These are phyloP conservation scores for Diatrype stigma DNA, from an alignment of 2,329 filamentous ascomycete species.

Conservation along the genomic window DNA sequence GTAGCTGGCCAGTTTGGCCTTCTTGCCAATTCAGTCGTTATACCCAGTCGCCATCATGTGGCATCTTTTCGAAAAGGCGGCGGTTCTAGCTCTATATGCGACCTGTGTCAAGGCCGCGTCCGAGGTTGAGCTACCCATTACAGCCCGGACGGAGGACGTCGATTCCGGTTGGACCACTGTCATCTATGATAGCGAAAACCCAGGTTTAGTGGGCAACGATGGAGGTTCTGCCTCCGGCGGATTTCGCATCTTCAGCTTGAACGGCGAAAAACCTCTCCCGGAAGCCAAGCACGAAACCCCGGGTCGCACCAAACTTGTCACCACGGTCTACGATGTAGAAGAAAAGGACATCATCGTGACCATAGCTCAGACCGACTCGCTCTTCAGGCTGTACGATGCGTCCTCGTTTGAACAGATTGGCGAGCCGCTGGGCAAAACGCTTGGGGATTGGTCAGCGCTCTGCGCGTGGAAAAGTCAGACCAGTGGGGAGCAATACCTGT, in stretches of 20 bases:
- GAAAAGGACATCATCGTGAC: constrained; percentile 35
- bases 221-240: constrained; percentile 39
- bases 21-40: too few species aligned
- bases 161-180: constrained; percentile 39
- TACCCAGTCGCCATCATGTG: neutral
- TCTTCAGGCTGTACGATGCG: constrained; percentile 36
- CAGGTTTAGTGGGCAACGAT: constrained; percentile 43
- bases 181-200: constrained; percentile 31
- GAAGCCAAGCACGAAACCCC: constrained; percentile 30
- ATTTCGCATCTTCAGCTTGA: constrained; percentile 34
- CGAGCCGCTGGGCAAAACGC: constrained; percentile 27
- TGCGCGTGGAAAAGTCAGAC: constrained; percentile 38
- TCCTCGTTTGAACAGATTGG: constrained; percentile 27
- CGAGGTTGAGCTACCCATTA: constrained; percentile 19
- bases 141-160: constrained; percentile 28
- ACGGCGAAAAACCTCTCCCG: constrained; percentile 24
- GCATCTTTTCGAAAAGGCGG: neutral
- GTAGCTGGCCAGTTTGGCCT: too few species aligned
- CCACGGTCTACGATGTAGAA: constrained; percentile 33
- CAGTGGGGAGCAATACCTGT: constrained; percentile 39
- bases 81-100: neutral
- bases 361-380: constrained; percentile 39
- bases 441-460: constrained; percentile 45
- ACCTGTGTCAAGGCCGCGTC: constrained; percentile 1
- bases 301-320: constrained; percentile 42